Evolutionary conservation across 441 rosid genomes (phyloP).

Genomic region (Euphorbia celastroides): DNA sequence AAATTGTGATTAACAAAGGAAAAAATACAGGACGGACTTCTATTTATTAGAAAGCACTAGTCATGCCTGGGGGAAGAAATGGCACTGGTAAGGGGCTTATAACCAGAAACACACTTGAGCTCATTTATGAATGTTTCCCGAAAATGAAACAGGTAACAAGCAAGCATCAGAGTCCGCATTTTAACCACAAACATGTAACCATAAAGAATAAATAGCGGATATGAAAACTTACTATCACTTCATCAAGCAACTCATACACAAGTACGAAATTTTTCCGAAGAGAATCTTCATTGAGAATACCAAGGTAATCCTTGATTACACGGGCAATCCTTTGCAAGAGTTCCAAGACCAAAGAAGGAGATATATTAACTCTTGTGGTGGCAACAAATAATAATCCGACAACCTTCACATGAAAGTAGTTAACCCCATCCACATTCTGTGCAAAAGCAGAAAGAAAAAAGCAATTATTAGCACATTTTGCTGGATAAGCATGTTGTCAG

Average conservation of each 20-base stretch:
- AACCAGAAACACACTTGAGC: neutral
- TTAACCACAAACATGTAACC: conserved; percentile 19
- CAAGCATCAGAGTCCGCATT: conserved; percentile 1
- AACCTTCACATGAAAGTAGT: conserved; percentile 79
- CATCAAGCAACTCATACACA: conserved; percentile 82
- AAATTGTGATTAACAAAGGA: neutral
- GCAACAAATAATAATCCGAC: conserved; percentile 81
- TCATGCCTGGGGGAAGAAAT: neutral
- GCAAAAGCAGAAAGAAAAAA: conserved; percentile 37
- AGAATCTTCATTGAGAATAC: conserved; percentile 85
- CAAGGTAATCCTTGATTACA: conserved; percentile 87
- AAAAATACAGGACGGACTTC: neutral
- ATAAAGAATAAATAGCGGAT: neutral
- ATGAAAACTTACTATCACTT: conserved; percentile 61
- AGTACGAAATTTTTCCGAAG: conserved; percentile 79
- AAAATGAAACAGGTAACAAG: neutral
- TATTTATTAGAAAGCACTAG: neutral
- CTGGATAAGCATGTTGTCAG: neutral
- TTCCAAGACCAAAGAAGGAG: conserved; percentile 87
- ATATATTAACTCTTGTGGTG: conserved; percentile 69
- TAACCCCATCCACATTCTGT: conserved; percentile 84
- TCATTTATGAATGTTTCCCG: neutral
- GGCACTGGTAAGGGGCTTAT: neutral
- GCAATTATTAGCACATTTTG: neutral
- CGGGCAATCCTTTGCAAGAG: conserved; percentile 86